These are phyloP conservation scores for Russula dissimulans DNA, from an alignment of 768 basidiomycete genomes.

Conservation along the genomic window DNA sequence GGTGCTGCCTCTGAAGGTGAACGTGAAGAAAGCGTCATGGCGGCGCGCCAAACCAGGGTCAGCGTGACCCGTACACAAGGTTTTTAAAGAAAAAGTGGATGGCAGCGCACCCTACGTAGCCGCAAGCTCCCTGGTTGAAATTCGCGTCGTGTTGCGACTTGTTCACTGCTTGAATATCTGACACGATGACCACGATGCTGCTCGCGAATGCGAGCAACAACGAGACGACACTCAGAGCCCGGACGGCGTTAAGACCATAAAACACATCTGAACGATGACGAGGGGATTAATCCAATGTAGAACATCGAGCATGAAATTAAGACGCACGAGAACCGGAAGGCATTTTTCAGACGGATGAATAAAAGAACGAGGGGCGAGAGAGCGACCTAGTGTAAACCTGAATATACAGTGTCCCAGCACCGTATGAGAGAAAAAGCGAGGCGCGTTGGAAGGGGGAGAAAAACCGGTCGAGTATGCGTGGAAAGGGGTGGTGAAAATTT, in stretches of 20 bases:
- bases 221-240: slow-evolving; percentile 68
- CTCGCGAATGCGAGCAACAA: slow-evolving; percentile 74
- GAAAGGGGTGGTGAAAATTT: background rate
- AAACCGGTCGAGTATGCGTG: background rate
- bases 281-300: background rate
- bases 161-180: slow-evolving; percentile 70
- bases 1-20: slow-evolving; percentile 49
- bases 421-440: background rate
- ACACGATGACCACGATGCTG: slow-evolving; percentile 64
- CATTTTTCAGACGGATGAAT: slow-evolving; percentile 5
- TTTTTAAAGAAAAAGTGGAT: background rate
- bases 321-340: slow-evolving; percentile 7
- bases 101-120: slow-evolving; percentile 16
- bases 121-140: slow-evolving; percentile 34
- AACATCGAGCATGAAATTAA: background rate
- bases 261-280: slow-evolving; percentile 40
- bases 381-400: background rate
- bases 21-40: too few relatives aligned
- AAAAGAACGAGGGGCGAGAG: background rate
- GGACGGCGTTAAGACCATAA: slow-evolving; percentile 71
- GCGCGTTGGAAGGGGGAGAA: background rate
- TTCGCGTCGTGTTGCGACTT: slow-evolving; percentile 32
- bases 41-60: background rate
- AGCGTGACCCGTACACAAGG: background rate
- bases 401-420: slow-evolving; percentile 18